Evolutionary conservation across 352 stramenopile genomes (phyloP).

Genomic region (Pythium coloratum): DNA sequence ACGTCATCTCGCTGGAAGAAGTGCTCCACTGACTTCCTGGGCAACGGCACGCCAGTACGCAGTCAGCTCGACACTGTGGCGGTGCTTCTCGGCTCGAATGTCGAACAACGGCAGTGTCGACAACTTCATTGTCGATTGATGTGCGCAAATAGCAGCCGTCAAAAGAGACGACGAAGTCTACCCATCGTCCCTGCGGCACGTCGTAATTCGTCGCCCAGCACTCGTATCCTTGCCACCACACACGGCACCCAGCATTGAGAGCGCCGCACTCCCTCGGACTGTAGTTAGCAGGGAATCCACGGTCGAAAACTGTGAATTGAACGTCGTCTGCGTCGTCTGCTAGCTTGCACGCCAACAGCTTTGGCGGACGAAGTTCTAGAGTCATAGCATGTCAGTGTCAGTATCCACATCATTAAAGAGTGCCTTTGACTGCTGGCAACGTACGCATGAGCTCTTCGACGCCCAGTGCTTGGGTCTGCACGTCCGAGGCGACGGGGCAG

Average conservation of each 20-base stretch:
- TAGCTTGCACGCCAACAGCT: constrained; percentile 45
- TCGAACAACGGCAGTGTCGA: constrained; percentile 38
- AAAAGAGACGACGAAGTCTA: constrained; percentile 45
- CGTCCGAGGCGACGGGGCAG: constrained; percentile 34
- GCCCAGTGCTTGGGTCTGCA: constrained; percentile 5
- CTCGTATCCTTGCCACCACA: constrained; percentile 44
- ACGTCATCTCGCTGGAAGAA: constrained; percentile 23
- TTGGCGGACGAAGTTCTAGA: constrained; percentile 31
- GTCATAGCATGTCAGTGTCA: neutral
- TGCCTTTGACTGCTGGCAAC: neutral
- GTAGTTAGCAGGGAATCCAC: constrained; percentile 24
- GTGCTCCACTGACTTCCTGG: constrained; percentile 2
- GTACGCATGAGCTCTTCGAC: constrained; percentile 21
- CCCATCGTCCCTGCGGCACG: constrained; percentile 54
- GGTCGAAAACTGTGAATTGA: constrained; percentile 55
- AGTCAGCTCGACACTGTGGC: neutral
- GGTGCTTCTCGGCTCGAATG: neutral
- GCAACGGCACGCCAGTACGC: constrained; percentile 16
- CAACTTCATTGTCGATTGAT: constrained; percentile 42
- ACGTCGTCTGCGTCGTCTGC: constrained; percentile 3
- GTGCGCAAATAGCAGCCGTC: constrained; percentile 50
- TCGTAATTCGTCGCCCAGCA: constrained; percentile 54
- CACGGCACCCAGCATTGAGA: constrained; percentile 38
- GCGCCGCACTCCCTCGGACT: neutral
- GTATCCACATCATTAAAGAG: too few relatives aligned